A percentile compares a stretch with the other conserved stretches of the same genome.
Conservation (phyloP, 176 grass and related monocot species). For the Themeda triandra region DNA sequence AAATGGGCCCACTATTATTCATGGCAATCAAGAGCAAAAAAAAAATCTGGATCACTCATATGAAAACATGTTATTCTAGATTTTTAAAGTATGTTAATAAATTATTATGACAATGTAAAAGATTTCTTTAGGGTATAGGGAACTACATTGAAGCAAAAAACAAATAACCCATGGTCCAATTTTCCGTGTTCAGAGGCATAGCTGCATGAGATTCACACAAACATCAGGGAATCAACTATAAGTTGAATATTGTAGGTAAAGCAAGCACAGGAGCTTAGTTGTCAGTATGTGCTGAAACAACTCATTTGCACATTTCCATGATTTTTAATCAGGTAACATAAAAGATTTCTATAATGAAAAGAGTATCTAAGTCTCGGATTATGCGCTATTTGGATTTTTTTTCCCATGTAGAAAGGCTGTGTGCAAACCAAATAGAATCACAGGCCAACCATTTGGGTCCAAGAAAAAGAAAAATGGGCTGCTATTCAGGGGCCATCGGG, state of each 20-base stretch:
- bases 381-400: neutral
- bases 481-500: neutral
- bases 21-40: neutral
- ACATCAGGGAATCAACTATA: conserved; percentile 1
- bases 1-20: neutral
- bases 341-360: neutral
- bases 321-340: neutral
- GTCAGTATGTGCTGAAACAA: neutral
- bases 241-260: neutral
- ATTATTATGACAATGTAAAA: neutral
- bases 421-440: neutral
- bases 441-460: neutral
- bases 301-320: neutral
- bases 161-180: neutral
- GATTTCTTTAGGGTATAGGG: neutral
- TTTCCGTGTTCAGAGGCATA: neutral
- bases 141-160: neutral
- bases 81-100: neutral
- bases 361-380: neutral
- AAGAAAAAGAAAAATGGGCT: neutral
- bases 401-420: neutral
- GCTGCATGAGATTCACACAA: neutral
- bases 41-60: neutral
- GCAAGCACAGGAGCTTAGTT: neutral
- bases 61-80: neutral